These are phyloP conservation scores for Flaveria robusta DNA, from an alignment of 129 eudicot species.

Conservation along the genomic window DNA sequence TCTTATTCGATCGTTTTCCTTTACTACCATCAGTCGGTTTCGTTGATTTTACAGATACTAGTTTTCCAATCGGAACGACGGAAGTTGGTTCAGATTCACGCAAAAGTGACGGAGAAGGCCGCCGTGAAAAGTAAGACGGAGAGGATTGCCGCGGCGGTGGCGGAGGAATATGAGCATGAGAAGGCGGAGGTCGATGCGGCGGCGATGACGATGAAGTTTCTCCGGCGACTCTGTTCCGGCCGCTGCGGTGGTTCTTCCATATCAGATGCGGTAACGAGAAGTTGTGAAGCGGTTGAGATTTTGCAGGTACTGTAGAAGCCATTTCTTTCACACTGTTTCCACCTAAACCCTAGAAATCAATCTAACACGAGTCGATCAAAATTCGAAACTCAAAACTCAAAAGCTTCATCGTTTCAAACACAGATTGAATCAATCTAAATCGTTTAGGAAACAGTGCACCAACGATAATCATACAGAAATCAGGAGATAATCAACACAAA, in stretches of 20 bases:
- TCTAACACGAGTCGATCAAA: constrained; percentile 27
- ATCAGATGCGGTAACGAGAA: constrained; percentile 56
- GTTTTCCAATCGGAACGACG: constrained; percentile 26
- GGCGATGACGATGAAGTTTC: constrained; percentile 37
- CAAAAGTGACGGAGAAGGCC: constrained; percentile 30
- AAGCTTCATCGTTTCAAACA: constrained; percentile 5
- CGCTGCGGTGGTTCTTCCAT: constrained; percentile 63
- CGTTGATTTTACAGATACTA: background rate
- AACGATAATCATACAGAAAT: background rate
- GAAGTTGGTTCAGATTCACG: constrained; percentile 37
- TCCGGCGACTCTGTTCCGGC: constrained; percentile 40
- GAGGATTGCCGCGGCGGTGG: constrained; percentile 28
- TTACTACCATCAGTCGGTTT: constrained; percentile 10
- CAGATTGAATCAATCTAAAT: background rate
- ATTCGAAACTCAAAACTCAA: background rate
- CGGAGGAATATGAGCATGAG: constrained; percentile 7
- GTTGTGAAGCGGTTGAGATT: constrained; percentile 73
- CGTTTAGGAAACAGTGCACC: background rate
- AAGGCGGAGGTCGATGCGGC: constrained; percentile 33
- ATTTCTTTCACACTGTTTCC: constrained; percentile 23
- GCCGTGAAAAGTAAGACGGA: constrained; percentile 31
- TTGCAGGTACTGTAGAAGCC: constrained; percentile 68
- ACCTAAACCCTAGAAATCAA: no score
- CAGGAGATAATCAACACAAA: background rate
- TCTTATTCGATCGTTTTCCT: constrained; percentile 40